These are phyloP conservation scores for Seiridium cupressi DNA, from an alignment of 2,329 filamentous ascomycete genomes.

Conservation along the genomic window DNA sequence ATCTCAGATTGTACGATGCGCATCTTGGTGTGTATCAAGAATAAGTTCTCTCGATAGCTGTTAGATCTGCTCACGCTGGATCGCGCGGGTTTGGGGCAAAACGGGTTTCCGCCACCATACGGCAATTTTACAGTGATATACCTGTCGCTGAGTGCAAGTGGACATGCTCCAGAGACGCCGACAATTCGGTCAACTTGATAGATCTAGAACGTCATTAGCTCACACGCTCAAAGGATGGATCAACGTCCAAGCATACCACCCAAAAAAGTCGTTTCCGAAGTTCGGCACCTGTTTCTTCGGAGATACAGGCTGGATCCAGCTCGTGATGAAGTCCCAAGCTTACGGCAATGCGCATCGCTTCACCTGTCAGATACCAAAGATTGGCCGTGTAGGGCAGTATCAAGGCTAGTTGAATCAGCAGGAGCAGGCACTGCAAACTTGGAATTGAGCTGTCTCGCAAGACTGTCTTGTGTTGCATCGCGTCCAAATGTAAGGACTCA, in stretches of 20 bases:
- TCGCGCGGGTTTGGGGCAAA: neutral
- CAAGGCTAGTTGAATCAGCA: neutral
- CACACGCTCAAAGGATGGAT: neutral
- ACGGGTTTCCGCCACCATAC: neutral
- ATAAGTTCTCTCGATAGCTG: neutral
- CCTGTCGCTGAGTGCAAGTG: neutral
- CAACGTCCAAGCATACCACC: neutral
- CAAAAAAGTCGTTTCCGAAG: neutral
- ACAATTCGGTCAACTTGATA: neutral
- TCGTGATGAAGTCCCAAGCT: slow-evolving; percentile 1
- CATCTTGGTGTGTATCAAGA: neutral
- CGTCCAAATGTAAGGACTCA: slow-evolving; percentile 1
- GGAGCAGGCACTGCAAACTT: neutral
- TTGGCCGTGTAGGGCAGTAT: slow-evolving; percentile 1
- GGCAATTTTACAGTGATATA: neutral
- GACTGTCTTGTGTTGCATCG: neutral
- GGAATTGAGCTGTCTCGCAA: neutral
- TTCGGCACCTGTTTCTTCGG: neutral
- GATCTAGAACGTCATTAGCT: neutral
- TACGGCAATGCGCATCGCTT: slow-evolving; percentile 2
- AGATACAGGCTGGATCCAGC: neutral
- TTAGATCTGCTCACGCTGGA: neutral
- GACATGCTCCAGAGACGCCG: neutral
- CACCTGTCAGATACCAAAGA: slow-evolving; percentile 3
- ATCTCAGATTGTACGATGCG: neutral